Conservation (phyloP, 2,329 filamentous ascomycete species). For the Verticillium klebahnii region DNA sequence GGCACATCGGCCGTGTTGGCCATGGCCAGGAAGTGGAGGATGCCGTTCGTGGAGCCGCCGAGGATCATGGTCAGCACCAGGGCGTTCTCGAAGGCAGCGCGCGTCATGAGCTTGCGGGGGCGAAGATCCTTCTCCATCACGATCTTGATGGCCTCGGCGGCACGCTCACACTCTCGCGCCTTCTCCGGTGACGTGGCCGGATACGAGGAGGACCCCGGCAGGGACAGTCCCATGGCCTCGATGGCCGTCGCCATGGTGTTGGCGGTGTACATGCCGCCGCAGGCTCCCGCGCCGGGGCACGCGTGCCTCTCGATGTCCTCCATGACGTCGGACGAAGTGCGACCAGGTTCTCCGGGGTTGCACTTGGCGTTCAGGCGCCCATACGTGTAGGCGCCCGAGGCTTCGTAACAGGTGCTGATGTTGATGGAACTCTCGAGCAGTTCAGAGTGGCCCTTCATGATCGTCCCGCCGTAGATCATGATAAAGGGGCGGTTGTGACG, state of each 20-base stretch:
- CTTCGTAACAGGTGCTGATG: constrained; percentile 85
- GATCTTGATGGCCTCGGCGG: constrained; percentile 69
- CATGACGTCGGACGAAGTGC: constrained; percentile 72
- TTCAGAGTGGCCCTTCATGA: constrained; percentile 77
- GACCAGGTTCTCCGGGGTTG: constrained; percentile 54
- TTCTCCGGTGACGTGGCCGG: constrained; percentile 79
- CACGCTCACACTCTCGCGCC: constrained; percentile 79
- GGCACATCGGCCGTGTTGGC: constrained; percentile 76
- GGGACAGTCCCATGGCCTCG: constrained; percentile 78
- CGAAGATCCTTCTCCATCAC: constrained; percentile 82
- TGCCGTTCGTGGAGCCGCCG: constrained; percentile 85
- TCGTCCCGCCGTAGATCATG: constrained; percentile 94
- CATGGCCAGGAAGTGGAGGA: constrained; percentile 88
- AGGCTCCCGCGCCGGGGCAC: constrained; percentile 63
- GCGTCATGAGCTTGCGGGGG: constrained; percentile 75
- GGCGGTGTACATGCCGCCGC: constrained; percentile 87
- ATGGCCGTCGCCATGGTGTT: constrained; percentile 92
- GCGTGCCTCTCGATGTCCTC: constrained; percentile 76
- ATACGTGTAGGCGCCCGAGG: constrained; percentile 77
- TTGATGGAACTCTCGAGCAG: constrained; percentile 78
- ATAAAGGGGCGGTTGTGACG: constrained; percentile 87
- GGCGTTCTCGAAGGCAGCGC: constrained; percentile 79
- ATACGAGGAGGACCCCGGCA: constrained; percentile 80
- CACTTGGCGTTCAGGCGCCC: constrained; percentile 69
- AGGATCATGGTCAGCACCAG: constrained; percentile 87